phyloP scores from a whole-genome alignment of 2,329 filamentous ascomycete species.

The Trichophyton verrucosum region DNA sequence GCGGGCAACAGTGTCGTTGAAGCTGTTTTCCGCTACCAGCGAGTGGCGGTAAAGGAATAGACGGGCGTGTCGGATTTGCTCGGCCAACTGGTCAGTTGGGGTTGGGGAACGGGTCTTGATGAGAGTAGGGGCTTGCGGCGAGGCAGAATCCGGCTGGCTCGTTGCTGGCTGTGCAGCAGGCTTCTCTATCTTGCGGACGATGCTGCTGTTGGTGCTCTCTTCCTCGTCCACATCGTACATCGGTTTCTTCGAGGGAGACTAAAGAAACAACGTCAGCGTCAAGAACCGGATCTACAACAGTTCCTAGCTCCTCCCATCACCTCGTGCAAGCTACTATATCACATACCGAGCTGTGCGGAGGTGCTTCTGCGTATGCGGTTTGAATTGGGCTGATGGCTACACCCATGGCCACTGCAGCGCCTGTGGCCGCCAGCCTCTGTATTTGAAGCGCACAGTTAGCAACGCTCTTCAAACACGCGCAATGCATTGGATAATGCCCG shows the following conservation, averaged over 20 bases:
- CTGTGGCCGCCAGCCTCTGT: conserved; percentile 29
- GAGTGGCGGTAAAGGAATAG: conserved; percentile 69
- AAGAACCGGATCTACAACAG: neutral
- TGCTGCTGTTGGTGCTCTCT: neutral
- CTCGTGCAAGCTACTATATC: neutral
- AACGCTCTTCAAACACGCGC: conserved; percentile 9
- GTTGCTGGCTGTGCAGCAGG: neutral
- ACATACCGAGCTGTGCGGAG: conserved; percentile 24
- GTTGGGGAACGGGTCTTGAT: neutral
- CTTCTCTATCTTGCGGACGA: conserved; percentile 7
- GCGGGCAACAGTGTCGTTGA: conserved; percentile 70
- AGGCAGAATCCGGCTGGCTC: neutral
- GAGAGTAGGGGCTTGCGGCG: neutral
- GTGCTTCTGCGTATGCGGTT: conserved; percentile 33
- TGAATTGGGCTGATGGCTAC: conserved; percentile 30
- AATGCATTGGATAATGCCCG: neutral
- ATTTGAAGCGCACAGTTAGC: neutral
- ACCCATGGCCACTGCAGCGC: conserved; percentile 30
- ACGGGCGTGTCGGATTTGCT: conserved; percentile 66
- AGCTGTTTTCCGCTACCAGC: conserved; percentile 60
- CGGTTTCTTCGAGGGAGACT: conserved; percentile 12
- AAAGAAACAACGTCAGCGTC: neutral
- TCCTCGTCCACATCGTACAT: conserved; percentile 15
- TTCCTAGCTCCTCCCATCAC: neutral
- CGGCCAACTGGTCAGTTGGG: conserved; percentile 78